Evolutionary conservation across 169 alveolate genomes (phyloP), one percentile per base, ranked within the genome.

Genomic region (Plasmodium gonderi): DNA sequence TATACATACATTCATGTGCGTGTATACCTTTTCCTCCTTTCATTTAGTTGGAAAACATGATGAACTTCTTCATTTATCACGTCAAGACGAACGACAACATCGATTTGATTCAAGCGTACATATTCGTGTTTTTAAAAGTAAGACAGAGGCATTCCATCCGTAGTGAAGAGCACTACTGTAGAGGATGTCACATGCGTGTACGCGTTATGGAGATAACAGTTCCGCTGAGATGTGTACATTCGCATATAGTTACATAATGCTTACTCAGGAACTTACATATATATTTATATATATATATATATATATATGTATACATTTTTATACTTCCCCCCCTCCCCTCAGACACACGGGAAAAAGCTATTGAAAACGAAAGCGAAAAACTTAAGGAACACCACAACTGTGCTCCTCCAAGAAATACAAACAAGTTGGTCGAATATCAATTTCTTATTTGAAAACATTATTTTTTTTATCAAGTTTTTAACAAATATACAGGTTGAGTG

Each of bases 401-500:
- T 75, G 40, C 29, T 85, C 29, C 87, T 85, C 31, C 92, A 85
- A 17, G 92, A 85, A 75, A 75, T 75, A 47, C 92, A 85, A 74
- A n/a, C 47, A 38, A 74, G 85, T 29, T 85, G 92, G 92, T 85
- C 92, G 31, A 85, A 33, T 42, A 74, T 85, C 36, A 85, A 85
- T 42, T 74, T 85, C 36, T 85, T 85, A 85, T 85, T 85, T 85
- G 92, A 85, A 85, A 85, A 77, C 47, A 77, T 75, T 33, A 85
- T 85, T 85, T 85, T 85, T 85, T 85, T 85, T 85, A 85, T 85
- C n/a, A 85, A 85, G 26, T 85, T 85, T 85, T 85, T 85, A 49
- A 85, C 92, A 85, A 85, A 85, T 75, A 85, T 85, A 74, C 92
- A 85, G 78, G 29, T 85, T 33, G 92, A 85, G 78, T 85, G 77